Evolutionary conservation across 805 yeast species (phyloP).

Genomic region (Jamesozyma piceae): DNA sequence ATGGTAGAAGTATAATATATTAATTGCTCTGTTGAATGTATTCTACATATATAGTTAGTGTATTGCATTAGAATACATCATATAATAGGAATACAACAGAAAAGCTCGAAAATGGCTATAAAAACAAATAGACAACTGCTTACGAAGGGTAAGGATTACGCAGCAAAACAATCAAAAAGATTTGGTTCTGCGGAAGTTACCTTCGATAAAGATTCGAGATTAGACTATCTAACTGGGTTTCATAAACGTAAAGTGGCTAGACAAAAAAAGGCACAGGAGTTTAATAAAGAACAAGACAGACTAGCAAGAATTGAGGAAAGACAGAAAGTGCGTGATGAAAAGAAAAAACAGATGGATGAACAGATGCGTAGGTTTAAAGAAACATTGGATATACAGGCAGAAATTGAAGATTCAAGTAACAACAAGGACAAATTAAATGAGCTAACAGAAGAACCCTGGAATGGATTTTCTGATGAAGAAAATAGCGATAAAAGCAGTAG

Average conservation of each 20-base stretch:
- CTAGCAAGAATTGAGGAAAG: slow-evolving; percentile 68
- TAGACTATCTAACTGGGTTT: slow-evolving; percentile 86
- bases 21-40: no score
- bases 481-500: slow-evolving; percentile 9
- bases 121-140: slow-evolving; percentile 65
- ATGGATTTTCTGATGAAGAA: slow-evolving; percentile 31
- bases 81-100: not conserved
- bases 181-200: slow-evolving; percentile 74
- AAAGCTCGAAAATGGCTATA: slow-evolving; percentile 1
- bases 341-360: slow-evolving; percentile 54
- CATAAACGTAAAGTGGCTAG: slow-evolving; percentile 88
- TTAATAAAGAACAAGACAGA: slow-evolving; percentile 67
- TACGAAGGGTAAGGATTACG: slow-evolving; percentile 78
- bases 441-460: slow-evolving; percentile 30
- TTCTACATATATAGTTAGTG: no score
- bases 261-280: slow-evolving; percentile 75
- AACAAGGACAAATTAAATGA: slow-evolving; percentile 10
- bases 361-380: slow-evolving; percentile 35
- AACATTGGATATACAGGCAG: slow-evolving; percentile 24
- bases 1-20: no score
- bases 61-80: no score
- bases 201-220: slow-evolving; percentile 70
- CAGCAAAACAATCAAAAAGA: slow-evolving; percentile 54
- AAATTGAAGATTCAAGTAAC: slow-evolving; percentile 15
- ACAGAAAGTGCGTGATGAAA: slow-evolving; percentile 49